phyloP scores from a whole-genome alignment of 2,329 filamentous ascomycete genomes.

The Fusarium buxicola region DNA sequence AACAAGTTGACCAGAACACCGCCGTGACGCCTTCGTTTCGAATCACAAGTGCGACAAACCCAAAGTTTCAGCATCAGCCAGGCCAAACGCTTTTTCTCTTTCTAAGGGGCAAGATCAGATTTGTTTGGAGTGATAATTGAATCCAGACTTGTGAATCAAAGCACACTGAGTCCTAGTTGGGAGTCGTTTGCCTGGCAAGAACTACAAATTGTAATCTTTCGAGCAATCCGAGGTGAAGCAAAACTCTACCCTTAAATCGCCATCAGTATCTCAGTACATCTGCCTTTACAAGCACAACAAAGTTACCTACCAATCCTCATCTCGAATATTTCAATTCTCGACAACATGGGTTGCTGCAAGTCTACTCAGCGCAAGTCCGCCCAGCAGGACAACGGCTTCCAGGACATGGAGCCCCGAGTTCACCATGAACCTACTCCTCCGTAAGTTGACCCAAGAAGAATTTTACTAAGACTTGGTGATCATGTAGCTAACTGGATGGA shows the following conservation, averaged over 20 bases:
- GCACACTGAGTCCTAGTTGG: too few species aligned
- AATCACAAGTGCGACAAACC: not conserved
- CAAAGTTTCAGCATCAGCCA: too few species aligned
- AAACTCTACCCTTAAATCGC: too few species aligned
- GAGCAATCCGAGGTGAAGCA: too few species aligned
- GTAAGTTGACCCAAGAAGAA: slow-evolving; percentile 21
- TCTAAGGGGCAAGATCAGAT: too few species aligned
- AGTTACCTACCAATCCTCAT: not conserved
- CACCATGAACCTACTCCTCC: not conserved
- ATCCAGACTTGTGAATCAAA: too few species aligned
- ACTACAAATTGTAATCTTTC: too few species aligned
- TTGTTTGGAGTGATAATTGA: too few species aligned
- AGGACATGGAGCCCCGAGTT: slow-evolving; percentile 22
- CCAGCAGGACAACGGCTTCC: slow-evolving; percentile 15
- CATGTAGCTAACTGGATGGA: not conserved
- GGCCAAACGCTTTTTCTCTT: too few species aligned
- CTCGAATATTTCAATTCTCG: not conserved
- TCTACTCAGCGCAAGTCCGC: not conserved
- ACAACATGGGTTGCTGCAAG: slow-evolving; percentile 19
- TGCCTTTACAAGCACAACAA: not conserved
- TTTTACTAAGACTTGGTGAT: not conserved
- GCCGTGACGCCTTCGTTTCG: not conserved
- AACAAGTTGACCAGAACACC: slow-evolving; percentile 8
- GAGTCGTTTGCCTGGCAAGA: too few species aligned
- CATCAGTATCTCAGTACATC: too few species aligned